Evolutionary conservation across 768 basidiomycete genomes (phyloP), one percentile per base, ranked within the genome.

Genomic region (Lyophyllum shimeji): DNA sequence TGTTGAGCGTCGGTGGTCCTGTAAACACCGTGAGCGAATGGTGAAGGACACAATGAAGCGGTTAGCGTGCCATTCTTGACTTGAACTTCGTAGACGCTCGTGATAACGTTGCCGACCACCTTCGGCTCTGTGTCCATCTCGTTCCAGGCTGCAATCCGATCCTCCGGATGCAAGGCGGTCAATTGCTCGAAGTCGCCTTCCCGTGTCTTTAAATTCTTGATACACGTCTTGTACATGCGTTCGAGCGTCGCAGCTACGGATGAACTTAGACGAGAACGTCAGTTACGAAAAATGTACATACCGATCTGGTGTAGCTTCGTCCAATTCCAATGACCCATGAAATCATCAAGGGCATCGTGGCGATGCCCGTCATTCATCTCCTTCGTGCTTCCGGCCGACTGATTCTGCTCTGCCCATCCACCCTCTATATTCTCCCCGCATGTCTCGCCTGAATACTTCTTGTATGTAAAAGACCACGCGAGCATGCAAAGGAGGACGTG

Each of bases 261-360:
- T 15, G 21, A n/a, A 20, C 13, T 46, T 21, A 46, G 25, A 34
- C 18, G 24, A 39, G 13, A 17, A n/a, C 39, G 18, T 6, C 4
- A 49, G 47, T 49, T 33, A 49, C 17, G 21, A 29, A 25, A n/a
- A 29, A 49, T 29, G 15, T 31, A 57, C 62, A 7, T 39, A 70
- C 65, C 51, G 24, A 67, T 53, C 18, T 59, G 55, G 27, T 57
- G 58, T n/a, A 61, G 21, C 52, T 71, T 71, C 2, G 57, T 55
- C 65, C 29, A 29, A 21, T 46, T 46, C 5, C 21, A 21, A 46
- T 21, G 23, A 46, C 29, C 29, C 24, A 56, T 52, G 29, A 57
- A 60, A 34, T 66, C 68, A 29, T 69, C 68, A 6, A 72, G 49
- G 17, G 45, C 61, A 51, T 71, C 68, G 42, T 72, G 69, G 4